These are phyloP conservation scores for Mucor plumbeus DNA, from an alignment of 371 early-diverging fungal genomes.

Conservation along the genomic window DNA sequence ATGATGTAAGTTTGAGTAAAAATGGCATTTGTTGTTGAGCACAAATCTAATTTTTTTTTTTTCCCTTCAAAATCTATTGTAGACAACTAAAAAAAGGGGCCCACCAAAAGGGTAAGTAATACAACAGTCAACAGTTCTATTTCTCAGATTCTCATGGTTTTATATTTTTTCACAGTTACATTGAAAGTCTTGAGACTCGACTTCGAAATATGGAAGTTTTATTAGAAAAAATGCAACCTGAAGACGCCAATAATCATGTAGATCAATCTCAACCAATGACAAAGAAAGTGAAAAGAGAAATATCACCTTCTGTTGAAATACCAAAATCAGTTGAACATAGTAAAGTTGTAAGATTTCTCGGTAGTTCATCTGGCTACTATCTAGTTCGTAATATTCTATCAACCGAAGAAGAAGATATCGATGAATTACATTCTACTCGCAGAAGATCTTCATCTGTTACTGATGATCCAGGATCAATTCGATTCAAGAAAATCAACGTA, in stretches of 20 bases:
- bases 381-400: conserved; percentile 27
- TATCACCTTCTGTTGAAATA: conserved; percentile 6
- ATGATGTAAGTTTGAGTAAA: conserved; percentile 40
- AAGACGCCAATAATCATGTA: neutral
- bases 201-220: conserved; percentile 47
- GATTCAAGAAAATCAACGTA: conserved; percentile 35
- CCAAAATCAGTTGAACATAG: conserved; percentile 16
- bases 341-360: conserved; percentile 24
- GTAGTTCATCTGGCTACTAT: conserved; percentile 37
- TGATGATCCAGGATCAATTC: neutral
- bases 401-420: conserved; percentile 16
- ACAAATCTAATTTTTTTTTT: neutral
- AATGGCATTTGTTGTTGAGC: neutral
- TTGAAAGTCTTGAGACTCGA: conserved; percentile 51
- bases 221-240: conserved; percentile 36
- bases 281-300: neutral
- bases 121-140: conserved; percentile 8
- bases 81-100: conserved; percentile 39
- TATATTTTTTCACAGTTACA: conserved; percentile 32
- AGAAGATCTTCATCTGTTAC: neutral
- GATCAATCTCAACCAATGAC: neutral
- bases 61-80: neutral
- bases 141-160: neutral
- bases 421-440: conserved; percentile 1
- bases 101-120: conserved; percentile 40